phyloP scores from a whole-genome alignment of 2,329 filamentous ascomycete genomes.

The Alternaria sp. region DNA sequence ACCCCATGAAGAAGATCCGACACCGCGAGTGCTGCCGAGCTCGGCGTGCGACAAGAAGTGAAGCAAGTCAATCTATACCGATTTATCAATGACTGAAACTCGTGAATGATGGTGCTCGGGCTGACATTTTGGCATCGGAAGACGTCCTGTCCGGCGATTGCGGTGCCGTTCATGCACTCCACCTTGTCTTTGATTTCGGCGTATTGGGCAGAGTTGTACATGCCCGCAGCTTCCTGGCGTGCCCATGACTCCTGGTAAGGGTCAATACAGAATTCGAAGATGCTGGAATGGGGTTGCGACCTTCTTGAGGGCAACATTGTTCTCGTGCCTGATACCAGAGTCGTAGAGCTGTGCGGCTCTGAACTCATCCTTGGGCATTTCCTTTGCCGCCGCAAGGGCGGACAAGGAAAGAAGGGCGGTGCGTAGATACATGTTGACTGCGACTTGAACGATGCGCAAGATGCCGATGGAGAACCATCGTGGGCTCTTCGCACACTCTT shows the following conservation, averaged over 20 bases:
- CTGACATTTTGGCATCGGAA: slow-evolving; percentile 43
- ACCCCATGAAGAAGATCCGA: slow-evolving; percentile 58
- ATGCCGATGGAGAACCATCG: not conserved
- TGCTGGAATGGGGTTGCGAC: slow-evolving; percentile 14
- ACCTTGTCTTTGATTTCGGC: slow-evolving; percentile 42
- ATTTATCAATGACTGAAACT: slow-evolving; percentile 3
- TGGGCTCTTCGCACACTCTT: slow-evolving; percentile 18
- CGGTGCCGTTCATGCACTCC: slow-evolving; percentile 48
- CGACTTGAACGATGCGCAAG: slow-evolving; percentile 5
- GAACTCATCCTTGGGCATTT: slow-evolving; percentile 44
- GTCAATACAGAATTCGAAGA: slow-evolving; percentile 22
- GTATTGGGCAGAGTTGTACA: slow-evolving; percentile 44
- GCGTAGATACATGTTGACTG: slow-evolving; percentile 36
- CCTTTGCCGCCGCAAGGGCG: slow-evolving; percentile 43
- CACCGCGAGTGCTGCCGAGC: slow-evolving; percentile 56
- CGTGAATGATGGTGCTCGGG: too few relatives aligned
- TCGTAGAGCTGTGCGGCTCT: slow-evolving; percentile 48
- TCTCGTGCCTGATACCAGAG: slow-evolving; percentile 48
- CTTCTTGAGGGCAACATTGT: slow-evolving; percentile 45
- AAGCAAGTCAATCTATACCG: slow-evolving; percentile 58
- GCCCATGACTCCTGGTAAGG: slow-evolving; percentile 46
- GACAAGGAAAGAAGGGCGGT: slow-evolving; percentile 40
- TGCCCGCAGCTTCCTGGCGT: slow-evolving; percentile 40
- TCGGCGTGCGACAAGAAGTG: slow-evolving; percentile 62
- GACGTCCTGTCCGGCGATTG: slow-evolving; percentile 41